Conservation (phyloP, 768 basidiomycete species). For the Calocybe gangraenosa region DNA sequence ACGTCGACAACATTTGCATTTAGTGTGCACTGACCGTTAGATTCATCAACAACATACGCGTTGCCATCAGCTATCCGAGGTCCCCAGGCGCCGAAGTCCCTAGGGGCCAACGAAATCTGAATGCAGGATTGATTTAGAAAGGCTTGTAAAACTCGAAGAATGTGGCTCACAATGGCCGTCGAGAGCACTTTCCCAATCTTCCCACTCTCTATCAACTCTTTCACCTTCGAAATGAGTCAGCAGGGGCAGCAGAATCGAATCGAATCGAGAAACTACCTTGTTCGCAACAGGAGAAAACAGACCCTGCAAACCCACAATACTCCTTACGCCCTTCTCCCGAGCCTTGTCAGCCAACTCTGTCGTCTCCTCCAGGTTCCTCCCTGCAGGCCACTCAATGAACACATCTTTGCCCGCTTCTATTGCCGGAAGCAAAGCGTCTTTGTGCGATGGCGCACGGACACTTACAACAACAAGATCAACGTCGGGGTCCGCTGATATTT, state of each 20-base stretch:
- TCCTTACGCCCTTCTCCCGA: conserved; percentile 23
- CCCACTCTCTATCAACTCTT: conserved; percentile 25
- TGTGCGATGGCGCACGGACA: conserved; percentile 29
- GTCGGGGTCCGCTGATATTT: conserved; percentile 30
- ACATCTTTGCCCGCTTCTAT: conserved; percentile 34
- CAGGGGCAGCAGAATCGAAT: neutral
- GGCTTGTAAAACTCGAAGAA: neutral
- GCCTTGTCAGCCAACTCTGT: conserved; percentile 29
- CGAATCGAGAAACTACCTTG: conserved; percentile 22
- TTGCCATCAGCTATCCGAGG: no score
- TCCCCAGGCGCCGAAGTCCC: no score
- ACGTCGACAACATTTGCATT: no score
- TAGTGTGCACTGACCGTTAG: neutral
- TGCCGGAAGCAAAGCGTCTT: conserved; percentile 23
- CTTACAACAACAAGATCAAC: conserved; percentile 33
- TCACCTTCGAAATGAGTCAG: conserved; percentile 19
- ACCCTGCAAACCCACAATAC: conserved; percentile 31
- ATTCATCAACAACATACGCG: neutral
- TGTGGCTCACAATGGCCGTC: conserved; percentile 19
- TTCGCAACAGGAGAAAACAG: conserved; percentile 22
- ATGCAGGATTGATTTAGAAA: no score
- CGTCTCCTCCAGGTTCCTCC: conserved; percentile 26
- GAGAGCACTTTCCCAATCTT: conserved; percentile 27
- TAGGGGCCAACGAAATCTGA: no score
- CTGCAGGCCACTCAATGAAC: conserved; percentile 39